Conservation (phyloP, 2,329 filamentous ascomycete species). For the Geosmithia morbida region DNA sequence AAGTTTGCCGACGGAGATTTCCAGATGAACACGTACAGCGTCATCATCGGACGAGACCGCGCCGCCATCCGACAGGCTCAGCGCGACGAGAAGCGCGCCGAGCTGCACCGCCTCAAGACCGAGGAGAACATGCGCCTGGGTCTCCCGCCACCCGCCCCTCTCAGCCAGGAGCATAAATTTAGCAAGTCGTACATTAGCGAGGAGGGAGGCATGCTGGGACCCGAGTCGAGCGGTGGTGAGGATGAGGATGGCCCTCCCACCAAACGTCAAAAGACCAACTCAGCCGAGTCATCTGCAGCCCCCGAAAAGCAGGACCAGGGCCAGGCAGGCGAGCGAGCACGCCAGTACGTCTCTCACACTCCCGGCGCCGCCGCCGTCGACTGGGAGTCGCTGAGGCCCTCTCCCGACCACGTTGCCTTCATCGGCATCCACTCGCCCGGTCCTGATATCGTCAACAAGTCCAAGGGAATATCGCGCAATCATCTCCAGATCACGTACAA, state of each 20-base stretch:
- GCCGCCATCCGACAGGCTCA: slow-evolving; percentile 40
- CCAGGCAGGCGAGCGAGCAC: slow-evolving; percentile 5
- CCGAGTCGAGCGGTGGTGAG: slow-evolving; percentile 42
- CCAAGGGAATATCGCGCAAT: slow-evolving; percentile 59
- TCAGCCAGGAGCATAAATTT: slow-evolving; percentile 37
- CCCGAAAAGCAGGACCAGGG: neutral
- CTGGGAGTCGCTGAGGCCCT: slow-evolving; percentile 42
- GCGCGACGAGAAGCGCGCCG: slow-evolving; percentile 31
- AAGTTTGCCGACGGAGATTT: slow-evolving; percentile 64
- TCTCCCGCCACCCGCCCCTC: slow-evolving; percentile 35
- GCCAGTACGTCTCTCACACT: slow-evolving; percentile 46
- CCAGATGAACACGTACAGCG: slow-evolving; percentile 61
- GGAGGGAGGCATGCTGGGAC: slow-evolving; percentile 53
- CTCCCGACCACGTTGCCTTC: slow-evolving; percentile 47
- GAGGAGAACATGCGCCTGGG: slow-evolving; percentile 32
- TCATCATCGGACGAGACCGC: slow-evolving; percentile 60
- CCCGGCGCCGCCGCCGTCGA: slow-evolving; percentile 45
- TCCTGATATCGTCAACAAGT: slow-evolving; percentile 43
- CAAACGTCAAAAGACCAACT: slow-evolving; percentile 31
- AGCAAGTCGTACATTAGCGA: slow-evolving; percentile 55
- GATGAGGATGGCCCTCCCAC: slow-evolving; percentile 29
- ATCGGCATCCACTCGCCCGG: slow-evolving; percentile 60
- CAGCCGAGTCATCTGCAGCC: slow-evolving; percentile 20
- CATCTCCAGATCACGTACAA: slow-evolving; percentile 64
- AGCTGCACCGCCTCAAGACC: slow-evolving; percentile 26